phyloP scores from a whole-genome alignment of 176 grass and related monocot species.

The Cenchrus americanus region DNA sequence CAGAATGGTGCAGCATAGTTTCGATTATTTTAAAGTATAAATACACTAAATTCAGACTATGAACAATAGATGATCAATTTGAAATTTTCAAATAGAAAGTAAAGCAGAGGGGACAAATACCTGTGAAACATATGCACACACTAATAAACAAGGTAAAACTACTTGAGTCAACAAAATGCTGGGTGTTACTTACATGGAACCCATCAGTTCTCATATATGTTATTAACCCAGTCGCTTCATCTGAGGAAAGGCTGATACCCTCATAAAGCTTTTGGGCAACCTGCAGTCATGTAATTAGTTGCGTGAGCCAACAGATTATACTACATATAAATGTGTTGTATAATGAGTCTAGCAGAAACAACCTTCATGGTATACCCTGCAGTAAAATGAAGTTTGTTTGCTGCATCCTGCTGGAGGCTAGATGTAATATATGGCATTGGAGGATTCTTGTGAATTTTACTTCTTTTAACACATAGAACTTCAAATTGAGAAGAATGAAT shows the following conservation, averaged over 20 bases:
- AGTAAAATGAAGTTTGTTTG: constrained; percentile 74
- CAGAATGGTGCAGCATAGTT: constrained; percentile 10
- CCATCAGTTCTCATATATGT: constrained; percentile 98
- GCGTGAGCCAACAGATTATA: constrained; percentile 23
- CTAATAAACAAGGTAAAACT: constrained; percentile 23
- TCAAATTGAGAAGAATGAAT: constrained; percentile 67
- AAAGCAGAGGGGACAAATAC: not conserved
- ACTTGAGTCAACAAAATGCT: constrained; percentile 28
- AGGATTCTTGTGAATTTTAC: constrained; percentile 73
- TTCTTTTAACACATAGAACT: constrained; percentile 73
- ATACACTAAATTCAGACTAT: constrained; percentile 13
- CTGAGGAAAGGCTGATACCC: constrained; percentile 82
- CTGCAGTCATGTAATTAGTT: constrained; percentile 53
- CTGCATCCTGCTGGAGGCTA: constrained; percentile 92
- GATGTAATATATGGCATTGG: constrained; percentile 96
- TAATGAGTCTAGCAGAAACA: constrained; percentile 39
- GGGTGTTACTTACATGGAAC: constrained; percentile 70
- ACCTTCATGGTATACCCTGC: constrained; percentile 92
- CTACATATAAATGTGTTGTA: constrained; percentile 18
- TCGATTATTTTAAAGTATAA: constrained; percentile 12
- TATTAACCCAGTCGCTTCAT: constrained; percentile 90
- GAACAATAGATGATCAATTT: not conserved
- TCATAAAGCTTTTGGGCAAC: constrained; percentile 94
- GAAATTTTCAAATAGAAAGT: not conserved
- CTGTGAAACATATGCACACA: constrained; percentile 12